Percentiles rank a stretch among this genome's conserved stretches.
Conservation (phyloP, 768 basidiomycete genomes). For the Megacollybia marginata region DNA sequence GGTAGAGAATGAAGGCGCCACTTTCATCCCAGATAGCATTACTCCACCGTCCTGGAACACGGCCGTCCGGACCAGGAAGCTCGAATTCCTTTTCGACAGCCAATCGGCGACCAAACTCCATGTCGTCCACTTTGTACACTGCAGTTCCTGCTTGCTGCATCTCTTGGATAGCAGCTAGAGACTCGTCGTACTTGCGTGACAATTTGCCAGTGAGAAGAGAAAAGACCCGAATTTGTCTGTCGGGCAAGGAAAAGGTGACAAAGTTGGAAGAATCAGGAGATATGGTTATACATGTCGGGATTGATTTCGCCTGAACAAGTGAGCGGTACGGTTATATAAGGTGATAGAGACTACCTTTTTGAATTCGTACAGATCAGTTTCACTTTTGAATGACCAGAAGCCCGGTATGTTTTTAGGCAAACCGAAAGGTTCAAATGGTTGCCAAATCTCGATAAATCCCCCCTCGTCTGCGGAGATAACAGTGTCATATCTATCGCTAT, state of each 20-base stretch:
- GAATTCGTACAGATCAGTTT: conserved; percentile 95
- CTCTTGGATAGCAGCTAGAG: conserved; percentile 85
- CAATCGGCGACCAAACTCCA: conserved; percentile 98
- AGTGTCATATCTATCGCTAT: conserved; percentile 82
- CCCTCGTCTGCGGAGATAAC: conserved; percentile 93
- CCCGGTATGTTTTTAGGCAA: conserved; percentile 70
- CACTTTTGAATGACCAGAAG: conserved; percentile 85
- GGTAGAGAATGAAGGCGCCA: conserved; percentile 90
- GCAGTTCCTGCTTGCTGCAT: conserved; percentile 99
- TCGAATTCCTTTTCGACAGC: conserved; percentile 91
- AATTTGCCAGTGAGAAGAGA: conserved; percentile 86
- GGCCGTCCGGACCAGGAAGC: conserved; percentile 67
- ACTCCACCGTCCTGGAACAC: conserved; percentile 68
- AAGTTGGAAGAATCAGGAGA: conserved; percentile 88
- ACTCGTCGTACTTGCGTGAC: conserved; percentile 92
- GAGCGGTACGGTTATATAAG: background rate
- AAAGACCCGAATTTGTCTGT: conserved; percentile 92
- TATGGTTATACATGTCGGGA: conserved; percentile 85
- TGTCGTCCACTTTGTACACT: conserved; percentile 88
- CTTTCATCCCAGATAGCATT: conserved; percentile 98
- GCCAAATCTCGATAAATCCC: conserved; percentile 97
- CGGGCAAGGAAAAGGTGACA: conserved; percentile 88
- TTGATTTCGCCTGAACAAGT: conserved; percentile 68
- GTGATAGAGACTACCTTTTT: conserved; percentile 64
- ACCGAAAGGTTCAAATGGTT: conserved; percentile 82